Evolutionary conservation across 495 filamentous ascomycete species (phyloP), one percentile per base, ranked within the genome.

Genomic region (Cenococcum geophilum): DNA sequence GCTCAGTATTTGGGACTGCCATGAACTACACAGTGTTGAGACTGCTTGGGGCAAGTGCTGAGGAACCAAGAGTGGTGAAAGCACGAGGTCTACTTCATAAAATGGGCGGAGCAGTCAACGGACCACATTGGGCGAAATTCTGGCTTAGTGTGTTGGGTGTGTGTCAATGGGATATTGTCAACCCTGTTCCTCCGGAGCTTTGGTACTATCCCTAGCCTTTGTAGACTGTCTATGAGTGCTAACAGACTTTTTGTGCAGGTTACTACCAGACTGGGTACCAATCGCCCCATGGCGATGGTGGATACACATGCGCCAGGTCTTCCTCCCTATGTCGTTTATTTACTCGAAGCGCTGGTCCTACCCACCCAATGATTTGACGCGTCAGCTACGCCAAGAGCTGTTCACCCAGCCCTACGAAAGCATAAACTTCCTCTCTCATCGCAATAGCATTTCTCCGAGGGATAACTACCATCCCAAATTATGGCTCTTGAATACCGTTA

Each of bases 241-340:
- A 25, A 37, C 9, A 37, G 25, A 10, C 1, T 52, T 23, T 25
- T n/a, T 12, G 12, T 34, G 10, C 43, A 84, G 82, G 82, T 82
- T 97, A 25, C 77, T 98, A 1, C 95, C 93, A 1, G 91, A 97
- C 72, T 97, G 93, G 92, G 83, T 92, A 14, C 95, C 93, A 0
- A 82, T 97, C 65, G 86, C 89, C 10, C 93, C 95, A 0, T 97
- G 95, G 93, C 80, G 91, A 50, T 98, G 93, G 93, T 98, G 93
- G 93, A 90, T 96, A 63, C 93, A 98, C 63, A 96, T 96, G 74
- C 89, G 93, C 16, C 83, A 87, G 71, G 92, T 98, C 34, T 96
- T 91, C 72, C 73, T 96, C 37, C 87, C 92, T 10, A 96, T 97
- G 89, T 85, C 87, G 12, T 97, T 86, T 67, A 77, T 97, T 42